Conservation (phyloP, 148 eudicot species). For the Agrostemma githago region DNA sequence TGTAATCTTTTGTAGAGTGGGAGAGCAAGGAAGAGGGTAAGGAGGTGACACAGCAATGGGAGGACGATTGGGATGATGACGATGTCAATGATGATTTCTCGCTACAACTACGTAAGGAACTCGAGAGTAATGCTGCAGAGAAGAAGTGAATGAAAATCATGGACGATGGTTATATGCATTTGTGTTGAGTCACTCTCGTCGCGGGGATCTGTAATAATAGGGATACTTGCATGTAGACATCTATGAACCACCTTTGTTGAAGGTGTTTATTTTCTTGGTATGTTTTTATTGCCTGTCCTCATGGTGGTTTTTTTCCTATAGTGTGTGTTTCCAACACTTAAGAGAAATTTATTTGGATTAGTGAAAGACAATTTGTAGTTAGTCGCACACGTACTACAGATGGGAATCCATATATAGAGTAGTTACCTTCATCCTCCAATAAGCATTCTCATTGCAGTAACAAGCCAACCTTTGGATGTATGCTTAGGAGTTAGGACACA, state of each 20-base stretch:
- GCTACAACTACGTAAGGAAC: conserved; percentile 67
- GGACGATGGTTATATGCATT: neutral
- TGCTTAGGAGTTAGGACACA: neutral
- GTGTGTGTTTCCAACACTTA: neutral
- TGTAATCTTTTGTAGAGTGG: conserved; percentile 47
- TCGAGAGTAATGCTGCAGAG: conserved; percentile 47
- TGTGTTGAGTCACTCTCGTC: neutral
- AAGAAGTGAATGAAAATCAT: conserved; percentile 40
- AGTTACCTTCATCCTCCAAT: neutral
- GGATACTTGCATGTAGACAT: conserved; percentile 7
- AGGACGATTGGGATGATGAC: conserved; percentile 92
- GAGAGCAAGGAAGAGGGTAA: conserved; percentile 72
- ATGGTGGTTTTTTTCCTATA: neutral
- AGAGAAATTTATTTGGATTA: neutral
- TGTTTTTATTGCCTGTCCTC: neutral
- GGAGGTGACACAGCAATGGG: conserved; percentile 85
- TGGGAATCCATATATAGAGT: neutral
- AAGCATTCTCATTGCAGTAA: too few species aligned
- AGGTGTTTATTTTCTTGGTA: neutral
- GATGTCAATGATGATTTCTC: conserved; percentile 87
- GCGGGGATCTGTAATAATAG: neutral
- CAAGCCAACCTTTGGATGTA: neutral
- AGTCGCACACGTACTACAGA: neutral
- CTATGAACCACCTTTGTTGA: neutral
- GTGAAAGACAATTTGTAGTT: neutral